Evolutionary conservation across 352 stramenopile species (phyloP).

Genomic region (Poterioochromonas sp.): DNA sequence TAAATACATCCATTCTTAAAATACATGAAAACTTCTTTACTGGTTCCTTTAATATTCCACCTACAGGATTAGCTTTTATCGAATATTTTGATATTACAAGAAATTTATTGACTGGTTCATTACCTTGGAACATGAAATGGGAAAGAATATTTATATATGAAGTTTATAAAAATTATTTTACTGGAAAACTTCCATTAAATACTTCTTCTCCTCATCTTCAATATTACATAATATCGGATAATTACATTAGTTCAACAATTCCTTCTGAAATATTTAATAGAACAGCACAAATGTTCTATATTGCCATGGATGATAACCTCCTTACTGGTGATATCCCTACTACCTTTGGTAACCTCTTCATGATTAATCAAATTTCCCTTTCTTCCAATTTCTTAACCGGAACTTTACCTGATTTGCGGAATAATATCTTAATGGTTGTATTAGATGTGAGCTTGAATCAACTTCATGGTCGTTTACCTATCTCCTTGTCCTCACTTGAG

Average conservation of each 20-base stretch:
- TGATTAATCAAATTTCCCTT: slow-evolving; percentile 45
- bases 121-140: too few relatives aligned
- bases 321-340: neutral
- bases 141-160: too few relatives aligned
- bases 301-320: neutral
- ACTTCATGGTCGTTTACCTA: neutral
- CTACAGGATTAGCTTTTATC: too few relatives aligned
- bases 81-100: neutral
- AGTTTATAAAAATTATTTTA: too few relatives aligned
- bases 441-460: slow-evolving; percentile 45
- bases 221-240: too few relatives aligned
- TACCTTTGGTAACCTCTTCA: neutral
- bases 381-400: slow-evolving; percentile 41
- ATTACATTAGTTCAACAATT: neutral
- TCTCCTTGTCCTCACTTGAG: neutral
- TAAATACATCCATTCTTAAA: too few relatives aligned
- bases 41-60: too few relatives aligned
- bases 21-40: too few relatives aligned
- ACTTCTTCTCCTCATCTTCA: too few relatives aligned
- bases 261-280: neutral
- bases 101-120: neutral
- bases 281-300: neutral
- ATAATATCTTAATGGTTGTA: slow-evolving; percentile 40
- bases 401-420: neutral
- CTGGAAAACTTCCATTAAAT: too few relatives aligned